Percentiles rank a stretch among this genome's conserved stretches.
phyloP scores from a whole-genome alignment of 768 basidiomycete genomes.

The Psilocybe subaeruginosa region DNA sequence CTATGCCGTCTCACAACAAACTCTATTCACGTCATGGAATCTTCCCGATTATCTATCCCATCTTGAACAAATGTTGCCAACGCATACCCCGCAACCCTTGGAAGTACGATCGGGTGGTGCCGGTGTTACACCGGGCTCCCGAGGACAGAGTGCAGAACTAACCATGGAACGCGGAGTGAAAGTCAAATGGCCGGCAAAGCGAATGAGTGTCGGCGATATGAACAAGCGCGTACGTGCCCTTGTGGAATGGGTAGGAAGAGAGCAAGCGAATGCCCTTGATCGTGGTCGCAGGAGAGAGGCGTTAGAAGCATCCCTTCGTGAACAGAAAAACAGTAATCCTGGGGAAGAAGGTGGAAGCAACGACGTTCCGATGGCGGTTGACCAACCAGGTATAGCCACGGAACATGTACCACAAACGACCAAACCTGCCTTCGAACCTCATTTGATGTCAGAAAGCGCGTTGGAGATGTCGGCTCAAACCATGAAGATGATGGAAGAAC shows the following conservation, averaged over 20 bases:
- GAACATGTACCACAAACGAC: slow-evolving; percentile 1
- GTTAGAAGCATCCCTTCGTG: slow-evolving; percentile 56
- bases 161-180: slow-evolving; percentile 79
- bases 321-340: slow-evolving; percentile 22
- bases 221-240: slow-evolving; percentile 90
- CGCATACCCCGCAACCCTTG: slow-evolving; percentile 72
- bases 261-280: slow-evolving; percentile 78
- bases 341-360: slow-evolving; percentile 11
- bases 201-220: slow-evolving; percentile 98
- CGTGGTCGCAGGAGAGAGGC: slow-evolving; percentile 71
- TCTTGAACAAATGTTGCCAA: slow-evolving; percentile 82
- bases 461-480: slow-evolving; percentile 39
- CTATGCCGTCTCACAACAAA: slow-evolving; percentile 78
- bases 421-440: slow-evolving; percentile 14
- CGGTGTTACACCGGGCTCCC: slow-evolving; percentile 27
- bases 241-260: slow-evolving; percentile 92
- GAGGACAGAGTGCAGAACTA: slow-evolving; percentile 60
- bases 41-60: slow-evolving; percentile 93
- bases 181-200: slow-evolving; percentile 92
- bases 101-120: slow-evolving; percentile 58
- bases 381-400: slow-evolving; percentile 9
- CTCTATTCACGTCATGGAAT: slow-evolving; percentile 84
- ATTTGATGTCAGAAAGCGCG: slow-evolving; percentile 26
- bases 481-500: slow-evolving; percentile 87
- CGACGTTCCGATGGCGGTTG: slow-evolving; percentile 20